Evolutionary conservation across 2,329 filamentous ascomycete species (phyloP), one percentile per base, ranked within the genome.

Genomic region (Dendryphion nanum): DNA sequence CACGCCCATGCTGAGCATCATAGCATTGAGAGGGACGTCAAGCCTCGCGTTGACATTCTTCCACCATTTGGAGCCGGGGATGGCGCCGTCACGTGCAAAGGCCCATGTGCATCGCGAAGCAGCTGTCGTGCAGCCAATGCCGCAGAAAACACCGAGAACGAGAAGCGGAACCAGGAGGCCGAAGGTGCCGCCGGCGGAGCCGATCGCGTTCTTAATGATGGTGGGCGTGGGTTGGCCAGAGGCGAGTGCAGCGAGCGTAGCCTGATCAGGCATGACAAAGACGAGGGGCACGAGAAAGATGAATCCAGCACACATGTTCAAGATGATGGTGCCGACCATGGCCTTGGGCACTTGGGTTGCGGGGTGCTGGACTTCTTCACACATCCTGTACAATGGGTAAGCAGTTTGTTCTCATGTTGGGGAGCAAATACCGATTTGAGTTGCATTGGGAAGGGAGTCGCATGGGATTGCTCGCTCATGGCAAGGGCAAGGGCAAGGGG

Each of bases 291-390:
- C 75, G 48, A 87, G 69, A 68, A 85, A 85, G 47, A 86, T 64
- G 18, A 87, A 71, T 28, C 83, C 83, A 44, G 76, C 78, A 46
- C 83, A 55, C 34, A 76, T 79, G 72, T 87, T 86, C 65, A 86
- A 74, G 50, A 81, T 48, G 50, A 86, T 74, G 47, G 83, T 83
- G 18, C 50, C 70, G 31, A 86, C 81, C 79, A 88, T 85, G 51
- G 83, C 84, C 62, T 83, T 84, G 50, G 83, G 83, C 6, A 86
- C 82, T 61, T 86, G 83, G 2, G 73, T 78, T 0, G 80, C 72
- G 4, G 83, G 83, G 33, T 79, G 68, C 56, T 76, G 72, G 10
- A 86, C 82, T 61, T 87, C 84, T 64, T 88, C 84, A 53, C 82
- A 86, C 83, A 86, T 87, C 45, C 78, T 83, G 23, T n/a, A 26